A percentile compares a stretch with the other conserved stretches of the same genome.
These are phyloP conservation scores for Komagataella populi DNA, from an alignment of 805 yeast genomes.

Conservation along the genomic window DNA sequence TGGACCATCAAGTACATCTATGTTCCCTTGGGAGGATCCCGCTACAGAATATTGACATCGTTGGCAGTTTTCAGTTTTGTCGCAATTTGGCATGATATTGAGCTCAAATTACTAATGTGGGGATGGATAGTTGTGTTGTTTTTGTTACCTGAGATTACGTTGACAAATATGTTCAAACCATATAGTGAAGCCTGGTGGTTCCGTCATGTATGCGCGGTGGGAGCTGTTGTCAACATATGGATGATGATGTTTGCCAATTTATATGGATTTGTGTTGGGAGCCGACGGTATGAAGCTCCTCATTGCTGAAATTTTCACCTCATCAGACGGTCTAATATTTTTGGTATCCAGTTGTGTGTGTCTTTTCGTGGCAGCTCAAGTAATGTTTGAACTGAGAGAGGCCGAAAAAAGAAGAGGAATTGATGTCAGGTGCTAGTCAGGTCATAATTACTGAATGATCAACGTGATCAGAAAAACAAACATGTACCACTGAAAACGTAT, in stretches of 20 bases:
- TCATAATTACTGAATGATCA: not conserved
- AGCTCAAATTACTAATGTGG: constrained; percentile 78
- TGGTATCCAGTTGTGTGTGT: constrained; percentile 44
- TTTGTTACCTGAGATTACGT: constrained; percentile 71
- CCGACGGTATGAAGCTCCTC: constrained; percentile 65
- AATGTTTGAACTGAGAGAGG: constrained; percentile 87
- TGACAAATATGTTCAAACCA: constrained; percentile 29
- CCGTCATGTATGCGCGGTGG: constrained; percentile 71
- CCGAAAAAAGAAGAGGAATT: constrained; percentile 74
- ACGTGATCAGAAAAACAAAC: not conserved
- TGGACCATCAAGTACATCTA: constrained; percentile 87
- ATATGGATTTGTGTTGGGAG: constrained; percentile 88
- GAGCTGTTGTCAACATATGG: constrained; percentile 88
- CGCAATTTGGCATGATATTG: constrained; percentile 97
- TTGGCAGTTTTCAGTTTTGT: constrained; percentile 87
- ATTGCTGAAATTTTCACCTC: constrained; percentile 65
- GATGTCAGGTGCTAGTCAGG: constrained; percentile 53
- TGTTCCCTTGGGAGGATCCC: constrained; percentile 81
- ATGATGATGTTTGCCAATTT: constrained; percentile 96
- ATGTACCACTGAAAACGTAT: not conserved
- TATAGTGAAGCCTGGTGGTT: constrained; percentile 42
- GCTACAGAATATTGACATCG: constrained; percentile 58
- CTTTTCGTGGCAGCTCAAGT: constrained; percentile 80
- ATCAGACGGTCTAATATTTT: constrained; percentile 48
- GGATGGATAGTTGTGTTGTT: constrained; percentile 90